phyloP scores from a whole-genome alignment of 768 basidiomycete species.

The Calocybe indica region DNA sequence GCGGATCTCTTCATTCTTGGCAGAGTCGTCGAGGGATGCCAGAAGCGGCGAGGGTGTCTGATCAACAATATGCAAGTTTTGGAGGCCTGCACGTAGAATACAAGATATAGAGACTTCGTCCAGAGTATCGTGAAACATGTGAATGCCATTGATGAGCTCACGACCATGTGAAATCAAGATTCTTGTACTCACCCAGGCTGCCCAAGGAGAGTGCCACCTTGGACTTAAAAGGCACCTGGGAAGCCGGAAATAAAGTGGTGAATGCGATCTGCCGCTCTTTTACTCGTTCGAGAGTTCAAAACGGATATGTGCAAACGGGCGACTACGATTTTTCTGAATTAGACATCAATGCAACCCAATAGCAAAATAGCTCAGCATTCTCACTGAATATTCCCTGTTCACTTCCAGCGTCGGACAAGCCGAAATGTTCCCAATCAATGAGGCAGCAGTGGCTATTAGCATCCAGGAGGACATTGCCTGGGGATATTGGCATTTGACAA shows the following conservation, averaged over 20 bases:
- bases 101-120: conserved; percentile 11
- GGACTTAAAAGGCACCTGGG: not conserved
- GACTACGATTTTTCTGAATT: conserved; percentile 8
- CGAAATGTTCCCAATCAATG: conserved; percentile 29
- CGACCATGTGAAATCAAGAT: conserved; percentile 20
- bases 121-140: conserved; percentile 13
- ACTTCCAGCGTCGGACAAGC: conserved; percentile 18
- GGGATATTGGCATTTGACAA: no score
- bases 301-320: conserved; percentile 21
- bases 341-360: no score
- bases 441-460: conserved; percentile 14
- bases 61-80: conserved; percentile 16
- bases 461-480: conserved; percentile 18
- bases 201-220: no score
- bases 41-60: no score
- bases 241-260: conserved; percentile 10
- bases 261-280: conserved; percentile 4
- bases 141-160: conserved; percentile 20
- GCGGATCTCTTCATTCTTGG: no score
- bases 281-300: no score
- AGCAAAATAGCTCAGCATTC: conserved; percentile 2
- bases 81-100: conserved; percentile 13
- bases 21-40: no score
- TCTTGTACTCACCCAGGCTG: no score
- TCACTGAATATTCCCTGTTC: conserved; percentile 28